Evolutionary conservation across 352 stramenopile genomes (phyloP), one percentile per base, ranked within the genome.

Genomic region (Elongisporangium anandrum): DNA sequence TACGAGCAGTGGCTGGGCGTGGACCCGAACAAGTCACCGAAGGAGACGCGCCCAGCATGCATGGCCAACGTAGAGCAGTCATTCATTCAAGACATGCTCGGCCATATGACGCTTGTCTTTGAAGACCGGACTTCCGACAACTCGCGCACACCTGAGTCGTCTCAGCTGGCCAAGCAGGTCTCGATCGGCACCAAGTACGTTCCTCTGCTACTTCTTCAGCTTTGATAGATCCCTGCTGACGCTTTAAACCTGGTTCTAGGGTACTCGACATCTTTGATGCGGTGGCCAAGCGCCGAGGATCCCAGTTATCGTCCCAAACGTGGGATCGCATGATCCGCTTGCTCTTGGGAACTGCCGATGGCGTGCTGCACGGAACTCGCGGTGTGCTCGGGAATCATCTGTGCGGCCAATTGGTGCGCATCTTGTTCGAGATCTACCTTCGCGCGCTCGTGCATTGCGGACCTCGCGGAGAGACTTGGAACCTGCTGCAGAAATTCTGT

Each of bases 71-170:
- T 88, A 41, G 86, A 94, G 59, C 86, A 95, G 68, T 68, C 75
- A 9, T 95, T 95, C 53, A 92, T 95, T 39, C 84, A 92, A 56
- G 86, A 95, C 58, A 72, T 95, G 63, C 68, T 95, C 50, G 86
- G 84, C 15, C 86, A 95, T 52, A 94, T 95, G 84, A 94, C 86
- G 56, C 61, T 95, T 57, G 72, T 95, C 23, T 94, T 95, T 67
- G 86, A 95, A 63, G 86, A 95, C 52, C 75, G 85, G 10, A 21
- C 75, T 9, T 70, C 79, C 19, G 61, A 60, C 3, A 63, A 56
- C 22, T 65, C 70, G 56, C 55, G 61, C 50, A 29, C 57, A 21
- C 61, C 57, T 19, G 72, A 87, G 17, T 56, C 55, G 16, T 45
- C 34, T 8, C 61, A 75, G n/a, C 62, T 92, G 45, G 64, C 72